Evolutionary conservation across 1,139 yeast genomes (phyloP), one percentile per base, ranked within the genome.

Genomic region (Geotrichum histeridarum): DNA sequence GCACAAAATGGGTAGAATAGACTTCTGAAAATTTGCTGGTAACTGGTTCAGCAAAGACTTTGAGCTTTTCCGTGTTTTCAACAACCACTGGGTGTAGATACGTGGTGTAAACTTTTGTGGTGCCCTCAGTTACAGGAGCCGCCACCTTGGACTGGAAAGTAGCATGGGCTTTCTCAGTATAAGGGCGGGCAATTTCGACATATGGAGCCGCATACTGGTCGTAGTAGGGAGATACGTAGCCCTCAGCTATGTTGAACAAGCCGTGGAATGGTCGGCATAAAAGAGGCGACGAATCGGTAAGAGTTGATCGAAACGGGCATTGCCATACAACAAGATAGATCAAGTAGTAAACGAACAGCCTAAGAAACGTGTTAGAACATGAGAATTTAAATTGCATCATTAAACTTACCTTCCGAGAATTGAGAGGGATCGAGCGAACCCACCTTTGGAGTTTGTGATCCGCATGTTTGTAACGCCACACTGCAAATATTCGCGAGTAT

Each of bases 261-360:
- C 47, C 42, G 45, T 62, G 64, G 30, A 65, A 48, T 1, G 67
- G 63, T 15, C 27, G 15, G 55, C 68, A 65, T 18, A 64, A 52
- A 8, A 51, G 46, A 7, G 67, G 68, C 14, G 54, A 49, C 22
- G 55, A 46, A 9, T 56, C 55, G 8, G 33, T 37, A 11, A 54
- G 51, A 17, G 52, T 48, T 1, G 59, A 33, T 27, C 60, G 35
- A 1, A 60, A 60, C 3, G 69, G 69, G 52, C 70, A 66, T 45
- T 54, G 51, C 67, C 67, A 64, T 9, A 63, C 31, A 8, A 61
- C 53, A 51, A 66, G 57, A 44, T 58, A 66, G 14, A 64, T 56
- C 46, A 62, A 27, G 51, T 66, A 66, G 53, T 63, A 64, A 22
- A 64, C 60, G 37, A 63, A 59, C 11, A 63, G 48, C 42, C 68